Conservation (phyloP, 306 rosid genomes). For the Medicago ruthenica region DNA sequence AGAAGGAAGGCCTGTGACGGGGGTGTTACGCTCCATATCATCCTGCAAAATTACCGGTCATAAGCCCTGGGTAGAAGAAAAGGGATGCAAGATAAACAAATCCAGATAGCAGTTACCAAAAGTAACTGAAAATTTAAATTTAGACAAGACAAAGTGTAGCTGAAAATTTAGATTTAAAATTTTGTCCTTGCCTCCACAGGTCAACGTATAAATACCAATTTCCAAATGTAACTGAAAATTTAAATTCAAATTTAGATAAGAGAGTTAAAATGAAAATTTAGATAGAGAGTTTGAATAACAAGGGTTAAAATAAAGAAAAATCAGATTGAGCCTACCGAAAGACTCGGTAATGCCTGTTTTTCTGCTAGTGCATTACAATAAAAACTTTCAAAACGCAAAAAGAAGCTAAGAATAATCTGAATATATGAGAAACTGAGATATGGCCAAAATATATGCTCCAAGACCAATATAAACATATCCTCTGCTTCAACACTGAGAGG, state of each 20-base stretch:
- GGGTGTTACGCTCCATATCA: conserved; percentile 69
- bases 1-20: conserved; percentile 71
- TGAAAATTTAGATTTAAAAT: background rate
- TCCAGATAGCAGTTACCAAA: background rate
- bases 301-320: background rate
- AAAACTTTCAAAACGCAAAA: background rate
- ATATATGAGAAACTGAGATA: background rate
- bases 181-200: background rate
- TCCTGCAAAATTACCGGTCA: conserved; percentile 62
- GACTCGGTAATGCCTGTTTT: background rate
- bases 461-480: background rate
- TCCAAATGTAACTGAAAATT: background rate
- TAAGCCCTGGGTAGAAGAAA: conserved; percentile 12
- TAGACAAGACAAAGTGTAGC: background rate
- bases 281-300: background rate
- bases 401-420: background rate
- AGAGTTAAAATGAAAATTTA: background rate
- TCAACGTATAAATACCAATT: background rate
- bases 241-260: background rate
- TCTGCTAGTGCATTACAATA: background rate
- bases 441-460: background rate
- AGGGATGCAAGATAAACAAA: background rate
- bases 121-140: background rate
- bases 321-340: background rate
- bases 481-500: conserved; percentile 1